Conservation (phyloP, 768 basidiomycete species). For the Cytidiella melzeri region DNA sequence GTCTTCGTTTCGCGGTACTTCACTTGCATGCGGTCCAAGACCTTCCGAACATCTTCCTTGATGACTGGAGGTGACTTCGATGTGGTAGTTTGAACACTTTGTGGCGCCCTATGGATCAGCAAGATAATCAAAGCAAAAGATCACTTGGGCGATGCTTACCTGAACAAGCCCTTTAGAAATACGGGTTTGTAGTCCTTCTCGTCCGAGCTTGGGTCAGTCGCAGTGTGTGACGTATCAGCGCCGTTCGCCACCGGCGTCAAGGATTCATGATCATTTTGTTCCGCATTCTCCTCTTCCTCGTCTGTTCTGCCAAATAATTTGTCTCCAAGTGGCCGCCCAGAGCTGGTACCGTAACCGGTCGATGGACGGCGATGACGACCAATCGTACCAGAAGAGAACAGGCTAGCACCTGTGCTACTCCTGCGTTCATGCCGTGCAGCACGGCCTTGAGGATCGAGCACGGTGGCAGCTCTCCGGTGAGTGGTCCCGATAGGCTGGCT, state of each 20-base stretch:
- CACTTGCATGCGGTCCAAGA: slow-evolving; percentile 92
- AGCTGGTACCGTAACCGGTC: slow-evolving; percentile 44
- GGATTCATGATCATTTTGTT: slow-evolving; percentile 35
- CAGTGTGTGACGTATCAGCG: slow-evolving; percentile 25
- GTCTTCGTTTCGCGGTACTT: slow-evolving; percentile 86
- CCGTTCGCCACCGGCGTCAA: slow-evolving; percentile 26
- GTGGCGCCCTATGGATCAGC: no score
- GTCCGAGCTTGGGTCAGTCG: slow-evolving; percentile 41
- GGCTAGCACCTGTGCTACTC: slow-evolving; percentile 69
- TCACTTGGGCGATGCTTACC: slow-evolving; percentile 37
- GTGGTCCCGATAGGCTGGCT: slow-evolving; percentile 54
- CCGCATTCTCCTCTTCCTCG: slow-evolving; percentile 35
- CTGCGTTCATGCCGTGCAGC: slow-evolving; percentile 64
- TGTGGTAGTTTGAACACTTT: slow-evolving; percentile 94
- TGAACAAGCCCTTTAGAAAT: slow-evolving; percentile 94
- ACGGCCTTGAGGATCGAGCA: slow-evolving; percentile 63
- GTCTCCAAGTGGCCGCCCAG: slow-evolving; percentile 30
- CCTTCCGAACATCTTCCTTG: slow-evolving; percentile 78
- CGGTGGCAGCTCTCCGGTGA: slow-evolving; percentile 73
- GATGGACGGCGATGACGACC: slow-evolving; percentile 68
- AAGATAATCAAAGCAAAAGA: slow-evolving; percentile 7
- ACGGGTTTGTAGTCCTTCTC: slow-evolving; percentile 89
- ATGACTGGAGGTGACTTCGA: slow-evolving; percentile 79
- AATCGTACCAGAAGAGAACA: slow-evolving; percentile 47
- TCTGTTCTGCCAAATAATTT: slow-evolving; percentile 45